Base-by-base conservation (phyloP, 495 filamentous ascomycete species). In the Hypoxylon fuscum region DNA sequence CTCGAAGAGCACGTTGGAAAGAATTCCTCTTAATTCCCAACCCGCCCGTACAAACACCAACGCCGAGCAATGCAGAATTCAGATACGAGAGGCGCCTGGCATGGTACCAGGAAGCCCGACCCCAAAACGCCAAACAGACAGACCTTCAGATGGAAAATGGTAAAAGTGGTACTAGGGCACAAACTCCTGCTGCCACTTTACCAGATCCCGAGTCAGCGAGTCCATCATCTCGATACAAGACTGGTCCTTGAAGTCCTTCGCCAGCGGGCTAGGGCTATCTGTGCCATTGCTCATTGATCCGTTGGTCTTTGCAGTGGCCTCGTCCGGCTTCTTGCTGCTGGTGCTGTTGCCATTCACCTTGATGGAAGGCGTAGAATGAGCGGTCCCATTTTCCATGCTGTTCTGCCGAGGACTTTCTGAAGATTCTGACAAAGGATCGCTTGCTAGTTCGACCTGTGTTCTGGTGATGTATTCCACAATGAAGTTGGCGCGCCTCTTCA, bases 401-500 rank as follows among this genome's bases (percentile, higher is more conserved):
- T 55, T 58, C 17, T 57, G 67, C 17, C 66, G 55, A 2, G 67
- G 27, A 32, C 17, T 42, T 4, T 50, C 18, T 4, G n/a, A 42
- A 1, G 67, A 46, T 10, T 70, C 69, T 22, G 69, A 63, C 23
- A 70, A 55, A 18, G 70, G 64, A 35, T 66, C 52, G 25, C 76
- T 85, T 0, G 91, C 93, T 78, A 97, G 85, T 70, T 98, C 95
- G 10, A 96, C 81, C 67, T 97, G 94, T 62, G 91, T 94, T 41
- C 90, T 85, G 6, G 90, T 87, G 64, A 98, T 97, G 72, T 90
- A 97, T 37, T 96, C 92, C 12, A 96, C 79, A 51, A 98, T 94
- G 11, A 81, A 88, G 1, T 87, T 85, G 2, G 93, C 93, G 6
- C 90, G 85, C 57, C 90, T 84, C 75, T 91, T 92, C 90, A 97